These are phyloP conservation scores for Diplocarpon rosae DNA, from an alignment of 2,329 filamentous ascomycete genomes.

Conservation along the genomic window DNA sequence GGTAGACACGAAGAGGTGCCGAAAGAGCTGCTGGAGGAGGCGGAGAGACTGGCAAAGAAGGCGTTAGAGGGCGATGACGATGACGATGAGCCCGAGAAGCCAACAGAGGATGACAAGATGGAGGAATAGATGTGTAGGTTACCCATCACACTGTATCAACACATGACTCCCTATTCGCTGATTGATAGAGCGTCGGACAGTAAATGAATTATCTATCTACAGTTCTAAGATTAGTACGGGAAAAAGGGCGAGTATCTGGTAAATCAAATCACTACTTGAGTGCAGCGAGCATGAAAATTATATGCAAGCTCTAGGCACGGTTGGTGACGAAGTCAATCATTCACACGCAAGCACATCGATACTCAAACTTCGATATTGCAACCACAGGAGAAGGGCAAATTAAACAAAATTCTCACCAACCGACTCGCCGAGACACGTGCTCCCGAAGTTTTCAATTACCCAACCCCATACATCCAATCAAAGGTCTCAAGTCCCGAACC, in stretches of 20 bases:
- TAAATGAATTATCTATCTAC: neutral
- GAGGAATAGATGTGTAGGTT: slow-evolving; percentile 53
- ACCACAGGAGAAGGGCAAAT: no score
- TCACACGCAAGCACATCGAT: no score
- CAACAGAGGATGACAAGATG: slow-evolving; percentile 67
- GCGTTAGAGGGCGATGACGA: slow-evolving; percentile 78
- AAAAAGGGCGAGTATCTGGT: no score
- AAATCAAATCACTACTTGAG: no score
- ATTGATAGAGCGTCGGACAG: slow-evolving; percentile 1
- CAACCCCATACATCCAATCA: no score
- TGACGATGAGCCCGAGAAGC: slow-evolving; percentile 57
- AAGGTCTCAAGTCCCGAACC: neutral
- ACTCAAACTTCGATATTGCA: no score
- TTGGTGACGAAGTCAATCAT: no score
- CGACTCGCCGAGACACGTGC: no score
- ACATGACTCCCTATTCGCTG: slow-evolving; percentile 10
- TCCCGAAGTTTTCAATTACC: no score
- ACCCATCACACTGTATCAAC: slow-evolving; percentile 24
- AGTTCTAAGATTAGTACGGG: neutral
- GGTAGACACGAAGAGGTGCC: slow-evolving; percentile 90
- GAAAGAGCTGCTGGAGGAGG: slow-evolving; percentile 80
- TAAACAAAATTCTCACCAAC: no score
- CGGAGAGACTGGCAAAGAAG: slow-evolving; percentile 85
- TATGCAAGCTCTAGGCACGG: no score
- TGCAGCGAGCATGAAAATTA: no score